These are phyloP conservation scores for Calonectria montana DNA, from an alignment of 2,329 filamentous ascomycete species.

Conservation along the genomic window DNA sequence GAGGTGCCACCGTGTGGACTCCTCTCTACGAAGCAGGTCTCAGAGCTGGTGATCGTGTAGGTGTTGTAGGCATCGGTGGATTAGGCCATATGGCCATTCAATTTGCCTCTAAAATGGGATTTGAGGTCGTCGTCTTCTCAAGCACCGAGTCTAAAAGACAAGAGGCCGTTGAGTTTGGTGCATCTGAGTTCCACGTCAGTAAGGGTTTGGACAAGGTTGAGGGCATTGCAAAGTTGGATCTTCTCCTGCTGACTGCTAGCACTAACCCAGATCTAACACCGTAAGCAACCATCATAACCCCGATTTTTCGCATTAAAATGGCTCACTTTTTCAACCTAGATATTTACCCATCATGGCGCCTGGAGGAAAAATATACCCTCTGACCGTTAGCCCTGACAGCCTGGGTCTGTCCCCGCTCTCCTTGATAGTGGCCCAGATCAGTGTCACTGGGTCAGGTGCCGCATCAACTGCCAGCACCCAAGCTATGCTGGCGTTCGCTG, in stretches of 20 bases:
- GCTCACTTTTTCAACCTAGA: neutral
- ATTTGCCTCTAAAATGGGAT: slow-evolving; percentile 74
- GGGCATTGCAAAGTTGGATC: slow-evolving; percentile 17
- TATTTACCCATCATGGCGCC: slow-evolving; percentile 26
- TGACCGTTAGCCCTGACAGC: slow-evolving; percentile 24
- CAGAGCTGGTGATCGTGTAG: slow-evolving; percentile 47
- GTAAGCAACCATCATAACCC: slow-evolving; percentile 5
- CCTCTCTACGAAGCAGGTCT: slow-evolving; percentile 34
- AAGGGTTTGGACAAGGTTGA: slow-evolving; percentile 29
- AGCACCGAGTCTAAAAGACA: slow-evolving; percentile 40
- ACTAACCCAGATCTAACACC: slow-evolving; percentile 21
- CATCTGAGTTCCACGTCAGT: slow-evolving; percentile 37
- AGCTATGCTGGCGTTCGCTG: slow-evolving; percentile 45
- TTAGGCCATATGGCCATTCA: slow-evolving; percentile 63
- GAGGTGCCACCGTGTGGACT: slow-evolving; percentile 41
- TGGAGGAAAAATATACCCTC: slow-evolving; percentile 23
- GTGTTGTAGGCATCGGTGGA: slow-evolving; percentile 57
- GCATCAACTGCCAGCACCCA: slow-evolving; percentile 25
- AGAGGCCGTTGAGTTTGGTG: slow-evolving; percentile 41
- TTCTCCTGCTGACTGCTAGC: slow-evolving; percentile 31
- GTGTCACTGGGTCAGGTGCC: slow-evolving; percentile 23
- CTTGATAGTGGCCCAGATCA: slow-evolving; percentile 26
- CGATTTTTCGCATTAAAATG: neutral
- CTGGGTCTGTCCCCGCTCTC: slow-evolving; percentile 18
- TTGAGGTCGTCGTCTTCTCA: slow-evolving; percentile 40